phyloP scores from a whole-genome alignment of 2,329 filamentous ascomycete genomes.

The Coniochaeta hoffmannii region DNA sequence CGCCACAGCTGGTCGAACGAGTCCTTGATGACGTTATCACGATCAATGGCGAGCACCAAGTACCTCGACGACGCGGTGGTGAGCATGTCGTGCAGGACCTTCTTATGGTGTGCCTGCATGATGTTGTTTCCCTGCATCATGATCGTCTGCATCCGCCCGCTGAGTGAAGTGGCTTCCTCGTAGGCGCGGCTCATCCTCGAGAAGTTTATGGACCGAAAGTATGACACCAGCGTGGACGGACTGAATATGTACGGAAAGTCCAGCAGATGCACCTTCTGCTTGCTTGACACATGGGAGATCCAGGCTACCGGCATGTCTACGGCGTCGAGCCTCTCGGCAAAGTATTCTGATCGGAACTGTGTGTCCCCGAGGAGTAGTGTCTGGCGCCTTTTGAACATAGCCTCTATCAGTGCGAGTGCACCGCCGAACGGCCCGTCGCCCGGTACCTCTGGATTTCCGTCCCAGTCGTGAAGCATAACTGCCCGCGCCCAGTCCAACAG shows the following conservation, averaged over 20 bases:
- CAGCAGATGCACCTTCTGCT: conserved; percentile 64
- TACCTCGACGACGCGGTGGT: conserved; percentile 63
- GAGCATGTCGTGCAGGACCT: conserved; percentile 55
- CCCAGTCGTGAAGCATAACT: conserved; percentile 73
- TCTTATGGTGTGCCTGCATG: conserved; percentile 49
- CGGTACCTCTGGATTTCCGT: conserved; percentile 63
- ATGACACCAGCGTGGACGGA: conserved; percentile 63
- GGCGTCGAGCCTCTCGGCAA: conserved; percentile 68
- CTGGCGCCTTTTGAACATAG: conserved; percentile 63
- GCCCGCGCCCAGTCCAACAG: conserved; percentile 67
- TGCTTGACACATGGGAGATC: conserved; percentile 54
- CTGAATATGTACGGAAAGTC: conserved; percentile 77
- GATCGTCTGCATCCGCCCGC: conserved; percentile 48
- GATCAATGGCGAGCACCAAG: conserved; percentile 60
- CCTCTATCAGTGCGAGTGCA: conserved; percentile 64
- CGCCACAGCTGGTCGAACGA: conserved; percentile 86
- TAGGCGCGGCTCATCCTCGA: conserved; percentile 75
- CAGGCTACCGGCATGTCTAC: conserved; percentile 69
- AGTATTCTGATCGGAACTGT: conserved; percentile 68
- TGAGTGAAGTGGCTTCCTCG: conserved; percentile 57
- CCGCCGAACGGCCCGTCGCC: conserved; percentile 68
- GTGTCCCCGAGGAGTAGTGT: conserved; percentile 57
- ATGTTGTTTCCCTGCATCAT: conserved; percentile 47
- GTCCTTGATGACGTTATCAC: conserved; percentile 62
- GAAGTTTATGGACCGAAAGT: conserved; percentile 85